phyloP scores from a whole-genome alignment of 2,329 filamentous ascomycete genomes.

The Pestalotiopsis sp. region DNA sequence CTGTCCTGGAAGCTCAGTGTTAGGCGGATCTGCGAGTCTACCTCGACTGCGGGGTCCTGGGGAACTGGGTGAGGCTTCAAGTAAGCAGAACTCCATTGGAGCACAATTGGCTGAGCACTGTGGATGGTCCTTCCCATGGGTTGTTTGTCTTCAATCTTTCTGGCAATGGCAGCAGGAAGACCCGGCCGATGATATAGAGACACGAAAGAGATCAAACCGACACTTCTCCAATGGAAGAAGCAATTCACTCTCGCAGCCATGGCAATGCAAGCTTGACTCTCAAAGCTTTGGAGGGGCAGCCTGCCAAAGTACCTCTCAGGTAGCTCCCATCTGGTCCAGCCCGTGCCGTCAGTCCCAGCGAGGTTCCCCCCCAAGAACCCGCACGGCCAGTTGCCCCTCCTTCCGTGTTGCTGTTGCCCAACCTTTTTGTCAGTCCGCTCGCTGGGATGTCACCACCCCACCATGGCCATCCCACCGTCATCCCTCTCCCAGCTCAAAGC shows the following conservation, averaged over 20 bases:
- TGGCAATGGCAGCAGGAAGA: not conserved
- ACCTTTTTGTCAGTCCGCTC: slow-evolving; percentile 7
- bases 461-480: slow-evolving; percentile 10
- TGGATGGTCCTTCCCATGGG: not conserved
- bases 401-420: slow-evolving; percentile 9
- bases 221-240: not conserved
- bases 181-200: not conserved
- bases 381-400: slow-evolving; percentile 12
- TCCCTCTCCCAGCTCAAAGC: slow-evolving; percentile 9
- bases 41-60: slow-evolving; percentile 4
- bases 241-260: not conserved
- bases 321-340: slow-evolving; percentile 6
- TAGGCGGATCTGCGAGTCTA: slow-evolving; percentile 4
- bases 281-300: slow-evolving; percentile 4
- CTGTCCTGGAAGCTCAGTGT: slow-evolving; percentile 21
- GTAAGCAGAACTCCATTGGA: slow-evolving; percentile 2
- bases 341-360: not conserved
- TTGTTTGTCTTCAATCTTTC: not conserved
- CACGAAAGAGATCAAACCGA: not conserved
- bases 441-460: slow-evolving; percentile 13
- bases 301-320: slow-evolving; percentile 8
- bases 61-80: not conserved
- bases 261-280: not conserved
- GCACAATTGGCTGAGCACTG: not conserved
- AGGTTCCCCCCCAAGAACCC: not conserved